Base-by-base conservation (phyloP, 1,139 yeast genomes). In the Protomyces arabidopsidicola region DNA sequence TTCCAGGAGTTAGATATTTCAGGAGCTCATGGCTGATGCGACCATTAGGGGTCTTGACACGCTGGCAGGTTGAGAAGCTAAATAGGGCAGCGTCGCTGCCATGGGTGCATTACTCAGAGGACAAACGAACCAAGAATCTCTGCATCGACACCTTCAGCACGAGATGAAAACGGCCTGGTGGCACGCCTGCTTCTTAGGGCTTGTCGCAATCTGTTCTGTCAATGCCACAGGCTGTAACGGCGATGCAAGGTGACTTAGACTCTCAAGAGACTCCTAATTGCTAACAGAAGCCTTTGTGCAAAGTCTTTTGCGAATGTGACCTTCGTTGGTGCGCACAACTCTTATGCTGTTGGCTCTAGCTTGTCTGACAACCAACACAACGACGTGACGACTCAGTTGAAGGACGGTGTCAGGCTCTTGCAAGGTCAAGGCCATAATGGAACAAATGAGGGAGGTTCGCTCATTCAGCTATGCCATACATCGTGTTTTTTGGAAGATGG, bases 321-420 rank as follows among this genome's bases (percentile, higher is more conserved):
- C 6, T 60, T 51, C 16, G 22, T 60, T 12, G 64, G 64, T 10
- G 64, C 64, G 31, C 64, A 60, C 52, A 60, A 60, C 60, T 35
- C 55, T 3, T 55, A 55, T n/a, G 64, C 60, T 9, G 64, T 60
- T 12, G 60, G 60, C n/a, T 45, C 52, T 16, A 10, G 38, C 51
- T 22, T 55, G 27, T 14, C 34, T 16, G 59, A 52, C 16, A 60
- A 60, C 38, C 64, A 60, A 38, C 31, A 51, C 27, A 45, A 54
- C 31, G 53, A 50, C 16, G 59, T 55, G 14, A 48, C 64, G 8
- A 55, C 60, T 16, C 64, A 60, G 34, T 45, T 60, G 20, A 45
- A 45, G 5, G 60, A 60, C 38, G 64, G 64, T 14, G 35, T 60
- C 38, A 16, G 64, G 14, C 51, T 60, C 12, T 20, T 60, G 31